These are phyloP conservation scores for Pseudonitzschia pungens DNA, from an alignment of 108 stramenopile genomes.

Conservation along the genomic window DNA sequence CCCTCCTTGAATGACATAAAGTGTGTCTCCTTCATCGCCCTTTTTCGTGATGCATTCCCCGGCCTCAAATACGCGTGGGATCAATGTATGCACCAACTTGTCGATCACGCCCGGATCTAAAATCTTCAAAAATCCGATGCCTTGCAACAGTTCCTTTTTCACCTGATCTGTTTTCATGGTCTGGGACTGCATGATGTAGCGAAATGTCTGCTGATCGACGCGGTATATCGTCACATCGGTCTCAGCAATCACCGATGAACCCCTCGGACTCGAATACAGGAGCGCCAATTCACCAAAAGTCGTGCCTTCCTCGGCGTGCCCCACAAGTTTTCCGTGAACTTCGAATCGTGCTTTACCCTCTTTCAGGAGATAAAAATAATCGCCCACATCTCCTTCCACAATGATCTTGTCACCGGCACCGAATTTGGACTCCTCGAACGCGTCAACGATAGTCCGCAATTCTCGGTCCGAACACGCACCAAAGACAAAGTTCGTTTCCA, in stretches of 20 bases:
- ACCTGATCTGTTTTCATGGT: constrained; percentile 52
- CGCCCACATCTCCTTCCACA: constrained; percentile 80
- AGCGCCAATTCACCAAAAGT: constrained; percentile 85
- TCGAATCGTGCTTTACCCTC: constrained; percentile 44
- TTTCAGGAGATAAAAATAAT: constrained; percentile 78
- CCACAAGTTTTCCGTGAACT: constrained; percentile 42
- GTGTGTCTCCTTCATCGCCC: constrained; percentile 88
- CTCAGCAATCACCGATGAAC: constrained; percentile 85
- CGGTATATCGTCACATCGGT: constrained; percentile 71
- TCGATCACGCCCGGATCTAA: constrained; percentile 62
- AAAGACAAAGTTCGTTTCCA: constrained; percentile 74
- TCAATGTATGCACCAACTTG: constrained; percentile 66
- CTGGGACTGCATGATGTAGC: constrained; percentile 77
- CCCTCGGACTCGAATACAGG: constrained; percentile 87
- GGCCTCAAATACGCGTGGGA: constrained; percentile 62
- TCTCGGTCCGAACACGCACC: constrained; percentile 57
- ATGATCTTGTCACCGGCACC: constrained; percentile 53
- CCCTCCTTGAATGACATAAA: constrained; percentile 86
- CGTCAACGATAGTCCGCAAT: constrained; percentile 69
- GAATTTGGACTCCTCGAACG: constrained; percentile 57
- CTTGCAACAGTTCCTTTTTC: constrained; percentile 67
- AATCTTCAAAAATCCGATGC: constrained; percentile 65
- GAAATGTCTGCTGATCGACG: constrained; percentile 85
- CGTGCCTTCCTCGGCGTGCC: constrained; percentile 49
- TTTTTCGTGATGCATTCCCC: constrained; percentile 84